Base-by-base conservation (phyloP, 2,329 filamentous ascomycete species). In the Paramyrothecium roridum region DNA sequence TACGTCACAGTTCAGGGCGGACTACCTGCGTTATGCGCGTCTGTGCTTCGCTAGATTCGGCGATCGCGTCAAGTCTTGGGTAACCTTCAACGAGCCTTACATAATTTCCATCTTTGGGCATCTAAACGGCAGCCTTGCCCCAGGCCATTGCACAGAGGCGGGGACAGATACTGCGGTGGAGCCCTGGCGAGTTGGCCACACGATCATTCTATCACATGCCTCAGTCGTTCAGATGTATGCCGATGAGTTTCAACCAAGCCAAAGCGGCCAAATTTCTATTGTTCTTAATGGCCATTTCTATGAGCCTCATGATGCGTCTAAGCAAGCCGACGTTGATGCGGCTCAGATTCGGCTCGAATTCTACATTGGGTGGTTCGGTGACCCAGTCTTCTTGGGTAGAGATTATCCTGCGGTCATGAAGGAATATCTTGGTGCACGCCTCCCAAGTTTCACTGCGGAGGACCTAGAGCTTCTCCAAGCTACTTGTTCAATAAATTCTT, bases 21-120 rank as follows among this genome's bases (percentile, higher is more conserved):
- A 67, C 45, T 64, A 64, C 50, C 59, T 63, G 50, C 52, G 59
- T 11, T 69, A 65, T 54, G 64, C 65, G 0, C 54, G 62, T n/a
- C 26, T 67, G 3, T 64, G 65, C 48, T 67, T 65, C 47, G 46
- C 54, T 3, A 60, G 60, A 3, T 67, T 67, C 23, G 80, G 80
- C 8, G 61, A 66, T 19, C 59, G 63, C 1, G 67, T 69, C 10
- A 61, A 61, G 48, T 56, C 59, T 30, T 70, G 68, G 68, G 55
- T 69, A 33, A 70, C 67, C 0, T 61, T 65, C 6, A 70, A 69
- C 45, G 67, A 71, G 48, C 68, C 66, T 1, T 63, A 55, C 8
- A 64, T 67, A 22, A 59, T 60, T 8, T 59, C 64, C 6, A 63
- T 65, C 20, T 64, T 62, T 54, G 64, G 52, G 3, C 57, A 59